Evolutionary conservation across 139 green algal genomes (phyloP), one percentile per base, ranked within the genome.

Genomic region (Chlorella vulgaris): DNA sequence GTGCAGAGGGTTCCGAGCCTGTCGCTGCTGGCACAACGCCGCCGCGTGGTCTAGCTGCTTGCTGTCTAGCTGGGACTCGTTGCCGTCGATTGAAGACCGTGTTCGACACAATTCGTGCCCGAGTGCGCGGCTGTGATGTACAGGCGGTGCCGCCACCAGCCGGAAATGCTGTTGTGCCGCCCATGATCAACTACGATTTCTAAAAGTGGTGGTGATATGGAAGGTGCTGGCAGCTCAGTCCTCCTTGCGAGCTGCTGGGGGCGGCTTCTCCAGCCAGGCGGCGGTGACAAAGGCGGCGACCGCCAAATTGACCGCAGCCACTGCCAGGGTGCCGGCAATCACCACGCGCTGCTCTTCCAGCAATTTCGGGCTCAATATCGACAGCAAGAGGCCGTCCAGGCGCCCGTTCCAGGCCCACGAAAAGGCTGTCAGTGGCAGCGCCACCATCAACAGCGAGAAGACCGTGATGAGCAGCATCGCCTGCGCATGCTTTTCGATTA

Each of bases 361-460:
- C 13, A 70, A 26, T 28, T 74, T 35, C 7, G 15, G 6, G 3
- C 76, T 43, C 31, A 82, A 24, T 6, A 82, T 10, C 8, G 76
- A 62, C 19, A 22, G 7, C 6, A 82, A 43, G 7, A 68, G 10
- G 24, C 2, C 8, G 74, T 87, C 82, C 22, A 87, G 47, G 28
- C n/a, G 36, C 38, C 82, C 82, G 15, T 81, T 33, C 29, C 31
- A 42, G n/a, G 40, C 26, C n/a, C 29, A 33, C 15, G 31, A 81
- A 51, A 87, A 81, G 8, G 66, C 38, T 39, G 33, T 38, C 38
- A 87, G 42, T 0, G 82, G 82, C 26, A 84, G 58, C 21, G 55
- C 76, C n/a, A 75, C 67, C 31, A 87, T 79, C 47, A 87, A 58
- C 65, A 87, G n/a, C 33, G 51, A 66, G 70, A 87, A 87, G 36